Evolutionary conservation across 345 rosid genomes (phyloP).

Genomic region (Citrus reticulata): DNA sequence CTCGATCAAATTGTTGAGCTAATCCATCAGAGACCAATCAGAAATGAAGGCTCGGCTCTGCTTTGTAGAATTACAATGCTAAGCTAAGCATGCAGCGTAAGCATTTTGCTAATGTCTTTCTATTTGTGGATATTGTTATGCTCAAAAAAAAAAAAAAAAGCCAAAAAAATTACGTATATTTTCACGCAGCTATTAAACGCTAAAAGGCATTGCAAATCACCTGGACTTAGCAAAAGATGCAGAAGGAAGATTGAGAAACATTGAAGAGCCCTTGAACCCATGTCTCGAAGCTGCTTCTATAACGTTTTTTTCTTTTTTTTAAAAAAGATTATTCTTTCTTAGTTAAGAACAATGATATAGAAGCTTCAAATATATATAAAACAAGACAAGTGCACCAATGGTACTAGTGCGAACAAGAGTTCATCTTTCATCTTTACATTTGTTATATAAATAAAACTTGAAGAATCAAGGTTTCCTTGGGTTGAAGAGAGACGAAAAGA

Average conservation of each 20-base stretch:
- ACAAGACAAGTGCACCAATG: slow-evolving; percentile 38
- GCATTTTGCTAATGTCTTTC: not conserved
- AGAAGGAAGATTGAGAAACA: slow-evolving; percentile 42
- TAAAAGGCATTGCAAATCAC: slow-evolving; percentile 35
- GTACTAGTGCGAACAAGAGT: slow-evolving; percentile 48
- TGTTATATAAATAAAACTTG: slow-evolving; percentile 38
- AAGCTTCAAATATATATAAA: slow-evolving; percentile 21
- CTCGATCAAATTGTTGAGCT: not conserved
- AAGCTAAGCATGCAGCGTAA: not conserved
- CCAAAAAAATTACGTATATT: no score
- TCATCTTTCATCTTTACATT: slow-evolving; percentile 34
- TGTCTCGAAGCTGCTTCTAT: slow-evolving; percentile 29
- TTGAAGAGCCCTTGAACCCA: slow-evolving; percentile 40
- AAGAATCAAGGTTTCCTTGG: slow-evolving; percentile 92
- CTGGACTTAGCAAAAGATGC: slow-evolving; percentile 55
- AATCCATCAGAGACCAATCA: not conserved
- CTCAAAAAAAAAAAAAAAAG: no score
- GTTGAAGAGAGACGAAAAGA: slow-evolving; percentile 50
- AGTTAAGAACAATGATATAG: slow-evolving; percentile 31
- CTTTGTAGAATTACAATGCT: not conserved
- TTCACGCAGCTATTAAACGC: not conserved
- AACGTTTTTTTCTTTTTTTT: no score
- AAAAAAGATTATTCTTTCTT: not conserved
- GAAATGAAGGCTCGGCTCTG: not conserved
- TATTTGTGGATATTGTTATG: not conserved